Base-by-base conservation (phyloP, 2,329 filamentous ascomycete genomes). In the Diaporthe humulicola region DNA sequence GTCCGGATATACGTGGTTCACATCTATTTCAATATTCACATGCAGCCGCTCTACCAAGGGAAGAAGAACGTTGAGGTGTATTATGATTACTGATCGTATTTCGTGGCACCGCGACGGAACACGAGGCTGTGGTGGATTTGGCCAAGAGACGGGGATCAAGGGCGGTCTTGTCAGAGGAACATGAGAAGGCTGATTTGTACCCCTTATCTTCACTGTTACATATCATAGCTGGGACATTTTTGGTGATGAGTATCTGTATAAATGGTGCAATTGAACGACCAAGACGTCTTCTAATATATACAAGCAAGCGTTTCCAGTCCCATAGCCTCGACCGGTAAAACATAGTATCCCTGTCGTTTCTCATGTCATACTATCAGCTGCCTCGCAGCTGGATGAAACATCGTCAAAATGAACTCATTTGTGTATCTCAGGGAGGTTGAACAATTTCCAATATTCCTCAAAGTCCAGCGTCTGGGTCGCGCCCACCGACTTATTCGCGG, bases 381-480 rank as follows among this genome's bases (percentile, higher is more conserved):
- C 33, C n/a, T 9, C 6, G 36, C 57, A 40, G 57, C 57, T 36
- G 56, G 33, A 9, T 1, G 14, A 9, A 25, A 40, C 9, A 40
- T 14, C 3, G n/a, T n/a, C 36, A 28, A 7, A 40, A 60, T 8
- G 12, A 25, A 9, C n/a, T 30, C 25, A 61, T 45, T 2, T 45
- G 17, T 61, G 58, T 30, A 61, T n/a, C 25, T 61, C 58, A 76
- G 66, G 81, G 80, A 28, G 78, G 74, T 40, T 79, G 75, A 70
- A 81, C 79, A n/a, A 81, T 74, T 77, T 78, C 66, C 79, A 77
- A 54, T 80, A 80, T 22, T 61, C 58, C 25, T 61, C 58, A 30
- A 61, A 61, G 1, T 61, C 58, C 14, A 61, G 58, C 36, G 58
- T 61, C 58, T 61, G 58, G 2, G 58, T 61, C 6, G 58, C 58